Percentiles rank a stretch among this genome's conserved stretches.
Evolutionary conservation across 2,329 filamentous ascomycete species (phyloP).

Genomic region (Venturia pyrina): DNA sequence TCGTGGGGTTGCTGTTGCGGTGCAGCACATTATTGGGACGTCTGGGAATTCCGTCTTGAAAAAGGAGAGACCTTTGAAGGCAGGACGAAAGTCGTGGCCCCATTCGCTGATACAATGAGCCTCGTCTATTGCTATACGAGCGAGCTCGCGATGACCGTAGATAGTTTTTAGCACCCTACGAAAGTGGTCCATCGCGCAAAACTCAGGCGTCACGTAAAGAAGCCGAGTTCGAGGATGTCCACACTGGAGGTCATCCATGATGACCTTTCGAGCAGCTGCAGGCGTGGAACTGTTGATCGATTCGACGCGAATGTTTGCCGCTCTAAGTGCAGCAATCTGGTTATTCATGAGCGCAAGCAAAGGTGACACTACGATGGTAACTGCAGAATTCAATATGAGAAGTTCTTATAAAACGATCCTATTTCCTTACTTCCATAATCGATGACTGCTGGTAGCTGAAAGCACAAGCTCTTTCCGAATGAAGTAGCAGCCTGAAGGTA

Average conservation of each 20-base stretch:
- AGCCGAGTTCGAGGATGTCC: slow-evolving; percentile 76
- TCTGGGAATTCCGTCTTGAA: slow-evolving; percentile 73
- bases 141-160: slow-evolving; percentile 72
- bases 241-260: slow-evolving; percentile 73
- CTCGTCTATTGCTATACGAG: slow-evolving; percentile 82
- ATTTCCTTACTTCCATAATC: slow-evolving; percentile 63
- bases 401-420: slow-evolving; percentile 16
- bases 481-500: slow-evolving; percentile 86
- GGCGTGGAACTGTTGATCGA: slow-evolving; percentile 80
- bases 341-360: slow-evolving; percentile 90
- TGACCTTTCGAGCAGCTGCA: slow-evolving; percentile 50
- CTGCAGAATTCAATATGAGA: slow-evolving; percentile 30
- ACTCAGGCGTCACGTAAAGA: slow-evolving; percentile 88
- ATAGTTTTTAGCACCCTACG: slow-evolving; percentile 64
- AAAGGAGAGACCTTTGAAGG: slow-evolving; percentile 79
- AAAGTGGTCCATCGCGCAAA: slow-evolving; percentile 70
- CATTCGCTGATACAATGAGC: slow-evolving; percentile 97
- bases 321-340: slow-evolving; percentile 72
- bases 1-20: slow-evolving; percentile 74
- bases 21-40: slow-evolving; percentile 86
- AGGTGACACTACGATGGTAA: slow-evolving; percentile 85
- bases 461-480: slow-evolving; percentile 90
- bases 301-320: slow-evolving; percentile 66
- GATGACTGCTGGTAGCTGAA: slow-evolving; percentile 81
- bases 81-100: slow-evolving; percentile 94